phyloP scores from a whole-genome alignment of 768 basidiomycete genomes.

The Podaxis mareebaensis region DNA sequence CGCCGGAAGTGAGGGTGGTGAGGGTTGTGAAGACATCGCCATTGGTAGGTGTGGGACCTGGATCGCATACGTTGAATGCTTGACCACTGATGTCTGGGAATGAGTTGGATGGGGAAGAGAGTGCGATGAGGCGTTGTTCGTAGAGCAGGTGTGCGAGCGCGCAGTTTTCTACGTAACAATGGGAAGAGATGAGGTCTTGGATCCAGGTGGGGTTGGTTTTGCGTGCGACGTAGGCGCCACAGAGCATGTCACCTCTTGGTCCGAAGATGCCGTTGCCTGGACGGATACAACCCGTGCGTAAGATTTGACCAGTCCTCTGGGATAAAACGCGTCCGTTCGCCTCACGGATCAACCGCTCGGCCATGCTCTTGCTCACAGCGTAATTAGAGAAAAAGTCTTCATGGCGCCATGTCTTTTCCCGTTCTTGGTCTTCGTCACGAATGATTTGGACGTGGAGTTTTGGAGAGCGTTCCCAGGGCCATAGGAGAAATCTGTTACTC shows the following conservation, averaged over 20 bases:
- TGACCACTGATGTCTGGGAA: slow-evolving; percentile 72
- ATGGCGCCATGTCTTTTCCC: slow-evolving; percentile 48
- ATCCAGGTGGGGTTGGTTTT: slow-evolving; percentile 67
- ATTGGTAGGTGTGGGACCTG: slow-evolving; percentile 61
- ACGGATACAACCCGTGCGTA: slow-evolving; percentile 75
- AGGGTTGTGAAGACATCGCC: slow-evolving; percentile 63
- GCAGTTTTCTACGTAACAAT: slow-evolving; percentile 77
- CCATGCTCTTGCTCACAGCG: slow-evolving; percentile 62
- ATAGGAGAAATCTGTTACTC: slow-evolving; percentile 61
- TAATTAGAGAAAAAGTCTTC: slow-evolving; percentile 79
- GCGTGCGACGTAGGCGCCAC: slow-evolving; percentile 62
- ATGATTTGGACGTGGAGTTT: slow-evolving; percentile 60
- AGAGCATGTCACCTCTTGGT: slow-evolving; percentile 71
- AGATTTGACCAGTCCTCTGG: slow-evolving; percentile 18
- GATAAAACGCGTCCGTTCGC: slow-evolving; percentile 32
- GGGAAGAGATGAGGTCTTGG: slow-evolving; percentile 56
- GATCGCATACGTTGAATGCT: slow-evolving; percentile 65
- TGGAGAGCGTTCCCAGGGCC: slow-evolving; percentile 74
- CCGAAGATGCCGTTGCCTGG: slow-evolving; percentile 80
- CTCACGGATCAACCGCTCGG: slow-evolving; percentile 48
- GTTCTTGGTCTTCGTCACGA: slow-evolving; percentile 54
- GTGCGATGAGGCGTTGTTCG: slow-evolving; percentile 68
- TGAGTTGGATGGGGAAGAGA: slow-evolving; percentile 31
- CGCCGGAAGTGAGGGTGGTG: slow-evolving; percentile 55
- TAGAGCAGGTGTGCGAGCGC: slow-evolving; percentile 72